Conservation (phyloP, 192 early-diverging fungal genomes). For the Coemansia sp. region DNA sequence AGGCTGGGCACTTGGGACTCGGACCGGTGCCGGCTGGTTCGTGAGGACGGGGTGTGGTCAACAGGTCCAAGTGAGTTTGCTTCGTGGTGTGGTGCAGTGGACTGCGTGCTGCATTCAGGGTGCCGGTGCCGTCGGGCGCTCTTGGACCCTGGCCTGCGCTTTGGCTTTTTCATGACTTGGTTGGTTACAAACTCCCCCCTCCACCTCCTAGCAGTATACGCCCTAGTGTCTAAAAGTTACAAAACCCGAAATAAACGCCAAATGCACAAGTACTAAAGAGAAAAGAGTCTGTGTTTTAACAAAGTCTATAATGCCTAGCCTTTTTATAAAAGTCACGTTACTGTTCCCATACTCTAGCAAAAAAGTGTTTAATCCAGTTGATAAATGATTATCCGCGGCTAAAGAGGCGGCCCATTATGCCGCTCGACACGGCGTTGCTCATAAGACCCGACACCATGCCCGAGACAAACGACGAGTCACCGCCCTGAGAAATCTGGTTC, state of each 20-base stretch:
- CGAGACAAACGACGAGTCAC: slow-evolving; percentile 37
- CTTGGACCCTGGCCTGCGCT: slow-evolving; percentile 7
- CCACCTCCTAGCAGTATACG: too few species aligned
- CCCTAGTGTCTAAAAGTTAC: too few species aligned
- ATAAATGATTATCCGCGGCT: slow-evolving; percentile 26
- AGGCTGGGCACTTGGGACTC: neutral
- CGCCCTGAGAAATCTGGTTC: slow-evolving; percentile 62
- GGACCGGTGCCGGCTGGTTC: neutral
- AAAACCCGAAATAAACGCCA: neutral
- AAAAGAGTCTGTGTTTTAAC: neutral
- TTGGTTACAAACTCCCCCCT: too few species aligned
- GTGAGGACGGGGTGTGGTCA: neutral
- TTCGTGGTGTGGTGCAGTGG: neutral
- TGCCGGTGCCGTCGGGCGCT: slow-evolving; percentile 3
- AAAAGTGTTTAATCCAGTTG: neutral
- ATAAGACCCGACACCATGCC: slow-evolving; percentile 59
- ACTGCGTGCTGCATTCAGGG: neutral
- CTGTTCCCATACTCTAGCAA: neutral
- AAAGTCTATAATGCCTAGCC: neutral
- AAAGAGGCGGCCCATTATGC: slow-evolving; percentile 46
- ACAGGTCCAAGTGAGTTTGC: neutral
- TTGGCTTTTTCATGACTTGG: neutral
- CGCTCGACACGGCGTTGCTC: slow-evolving; percentile 39
- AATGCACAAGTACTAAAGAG: neutral
- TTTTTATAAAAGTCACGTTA: neutral